Evolutionary conservation across 441 rosid species (phyloP), one percentile per base, ranked within the genome.

Genomic region (Bocquillonia castaneifolia): DNA sequence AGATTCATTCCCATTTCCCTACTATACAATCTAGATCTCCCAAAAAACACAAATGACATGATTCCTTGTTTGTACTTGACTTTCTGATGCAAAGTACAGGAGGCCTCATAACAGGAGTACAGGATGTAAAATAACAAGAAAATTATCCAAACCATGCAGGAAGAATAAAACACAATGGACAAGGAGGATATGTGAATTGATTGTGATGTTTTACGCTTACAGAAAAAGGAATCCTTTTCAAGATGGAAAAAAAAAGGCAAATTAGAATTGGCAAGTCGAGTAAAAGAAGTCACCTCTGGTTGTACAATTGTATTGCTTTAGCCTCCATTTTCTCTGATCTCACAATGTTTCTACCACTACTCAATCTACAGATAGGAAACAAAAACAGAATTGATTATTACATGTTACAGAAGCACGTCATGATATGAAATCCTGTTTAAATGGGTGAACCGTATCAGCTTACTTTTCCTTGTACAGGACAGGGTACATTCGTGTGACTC

Each of bases 401-500:
- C 4, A 36, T 3, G 47, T 37, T 36, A 29, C 51, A n/a, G n/a
- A n/a, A n/a, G 63, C 28, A 59, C 44, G 59, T 69, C 70, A 74
- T 25, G 23, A 45, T 42, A 68, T 53, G 64, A 40, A 51, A 66
- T 59, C 48, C 65, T 64, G 50, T 59, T n/a, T 67, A 53, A 75
- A 39, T 64, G 29, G 63, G 47, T 61, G 69, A 74, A 70, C 37
- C 77, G 3, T 18, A 59, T 47, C 28, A 58, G 63, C 55, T 64
- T 76, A 92, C 98, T 89, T 89, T 79, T 95, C 99, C 87, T 82
- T 92, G 88, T 86, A 95, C 18, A 92, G 84, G 76, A 89, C 72
- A 56, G 99, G 98, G 72, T 95, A 95, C 72, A 92, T 72, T 39
- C 99, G 84, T 66, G 89, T 87, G 62, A 95, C 83, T 78, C 99